Evolutionary conservation across 805 yeast genomes (phyloP).

Genomic region (Candida golubevii): DNA sequence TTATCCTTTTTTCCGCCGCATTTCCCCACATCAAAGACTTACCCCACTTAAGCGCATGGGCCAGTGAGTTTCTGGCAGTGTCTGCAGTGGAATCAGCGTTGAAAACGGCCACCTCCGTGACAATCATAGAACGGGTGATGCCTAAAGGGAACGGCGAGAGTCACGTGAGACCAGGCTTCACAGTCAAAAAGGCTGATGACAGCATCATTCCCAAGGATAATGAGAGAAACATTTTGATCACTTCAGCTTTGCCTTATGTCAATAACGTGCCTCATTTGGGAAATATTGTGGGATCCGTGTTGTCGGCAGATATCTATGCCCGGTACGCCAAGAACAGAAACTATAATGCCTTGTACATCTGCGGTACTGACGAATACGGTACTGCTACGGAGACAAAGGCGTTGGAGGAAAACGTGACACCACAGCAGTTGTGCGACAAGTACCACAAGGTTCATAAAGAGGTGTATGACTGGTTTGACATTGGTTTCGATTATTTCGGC

Average conservation of each 20-base stretch:
- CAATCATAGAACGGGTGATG: slow-evolving; percentile 39
- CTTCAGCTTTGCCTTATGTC: slow-evolving; percentile 96
- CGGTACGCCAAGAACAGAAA: slow-evolving; percentile 87
- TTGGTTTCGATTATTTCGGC: slow-evolving; percentile 92
- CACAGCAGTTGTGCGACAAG: slow-evolving; percentile 85
- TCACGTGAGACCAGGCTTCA: slow-evolving; percentile 28
- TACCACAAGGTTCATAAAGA: slow-evolving; percentile 81
- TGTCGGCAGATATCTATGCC: slow-evolving; percentile 90
- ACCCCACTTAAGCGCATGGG: slow-evolving; percentile 33
- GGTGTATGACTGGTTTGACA: slow-evolving; percentile 95
- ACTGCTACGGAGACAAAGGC: slow-evolving; percentile 99
- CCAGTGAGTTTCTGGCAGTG: slow-evolving; percentile 33
- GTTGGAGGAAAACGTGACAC: slow-evolving; percentile 85
- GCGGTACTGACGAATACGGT: slow-evolving; percentile 99
- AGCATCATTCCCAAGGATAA: slow-evolving; percentile 54
- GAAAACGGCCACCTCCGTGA: slow-evolving; percentile 41
- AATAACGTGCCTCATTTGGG: slow-evolving; percentile 99
- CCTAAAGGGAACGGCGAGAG: slow-evolving; percentile 39
- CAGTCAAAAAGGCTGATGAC: slow-evolving; percentile 28
- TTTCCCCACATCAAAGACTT: slow-evolving; percentile 37
- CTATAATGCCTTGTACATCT: slow-evolving; percentile 77
- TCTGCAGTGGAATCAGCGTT: slow-evolving; percentile 44
- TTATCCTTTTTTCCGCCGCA: slow-evolving; percentile 56
- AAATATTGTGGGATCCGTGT: slow-evolving; percentile 91
- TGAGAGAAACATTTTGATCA: slow-evolving; percentile 79